Percentiles rank a stretch among this genome's conserved stretches.
Evolutionary conservation across 1,284 basidiomycete species (phyloP).

Genomic region (Leccinum colubrinum): DNA sequence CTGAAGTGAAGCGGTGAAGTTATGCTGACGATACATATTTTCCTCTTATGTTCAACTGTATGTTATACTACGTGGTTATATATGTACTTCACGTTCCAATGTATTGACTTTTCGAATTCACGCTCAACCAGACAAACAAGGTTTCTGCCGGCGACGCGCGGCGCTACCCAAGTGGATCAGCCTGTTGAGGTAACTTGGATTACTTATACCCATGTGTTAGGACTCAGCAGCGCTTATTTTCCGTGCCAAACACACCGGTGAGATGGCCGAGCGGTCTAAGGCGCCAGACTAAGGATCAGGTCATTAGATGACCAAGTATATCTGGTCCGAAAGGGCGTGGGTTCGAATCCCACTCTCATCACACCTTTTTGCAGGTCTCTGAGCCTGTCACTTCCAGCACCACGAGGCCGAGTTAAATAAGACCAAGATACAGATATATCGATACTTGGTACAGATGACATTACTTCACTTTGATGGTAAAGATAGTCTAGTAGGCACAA

Average conservation of each 20-base stretch:
- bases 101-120: too few species aligned
- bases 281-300: slow-evolving; percentile 62
- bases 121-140: too few species aligned
- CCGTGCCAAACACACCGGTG: neutral
- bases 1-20: too few species aligned
- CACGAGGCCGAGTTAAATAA: neutral
- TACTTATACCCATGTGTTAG: neutral
- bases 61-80: too few species aligned
- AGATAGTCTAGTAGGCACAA: neutral
- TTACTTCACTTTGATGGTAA: neutral
- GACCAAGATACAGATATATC: neutral
- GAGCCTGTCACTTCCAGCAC: neutral
- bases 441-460: neutral
- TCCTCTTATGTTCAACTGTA: too few species aligned
- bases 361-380: slow-evolving; percentile 15
- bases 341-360: slow-evolving; percentile 69
- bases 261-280: slow-evolving; percentile 55
- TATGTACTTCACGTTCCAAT: too few species aligned
- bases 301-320: slow-evolving; percentile 36
- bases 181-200: too few species aligned
- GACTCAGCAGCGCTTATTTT: neutral
- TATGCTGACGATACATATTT: too few species aligned
- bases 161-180: neutral
- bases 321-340: slow-evolving; percentile 64
- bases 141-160: too few species aligned